Evolutionary conservation across 208 protist species (phyloP).

Genomic region (Trypanosoma vivax): DNA sequence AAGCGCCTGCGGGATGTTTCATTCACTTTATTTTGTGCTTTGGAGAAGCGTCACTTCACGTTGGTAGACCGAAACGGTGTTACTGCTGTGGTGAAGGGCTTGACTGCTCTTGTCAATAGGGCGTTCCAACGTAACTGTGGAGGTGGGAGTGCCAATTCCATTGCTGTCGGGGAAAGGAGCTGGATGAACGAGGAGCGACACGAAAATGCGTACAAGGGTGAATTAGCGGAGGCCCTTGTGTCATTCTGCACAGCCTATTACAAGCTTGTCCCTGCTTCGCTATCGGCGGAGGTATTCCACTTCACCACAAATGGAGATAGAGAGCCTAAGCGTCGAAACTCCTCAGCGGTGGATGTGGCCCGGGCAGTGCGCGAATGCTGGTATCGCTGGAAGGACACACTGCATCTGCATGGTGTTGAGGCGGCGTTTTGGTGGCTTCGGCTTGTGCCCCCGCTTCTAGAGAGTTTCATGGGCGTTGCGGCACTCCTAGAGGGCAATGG

Average conservation of each 20-base stretch:
- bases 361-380: slow-evolving; percentile 29
- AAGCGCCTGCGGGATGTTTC: neutral
- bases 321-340: neutral
- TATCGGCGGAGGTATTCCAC: neutral
- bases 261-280: slow-evolving; percentile 9
- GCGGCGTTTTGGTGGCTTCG: slow-evolving; percentile 31
- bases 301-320: neutral
- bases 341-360: slow-evolving; percentile 7
- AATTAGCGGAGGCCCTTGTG: slow-evolving; percentile 6
- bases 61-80: neutral
- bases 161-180: too few relatives aligned
- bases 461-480: slow-evolving; percentile 7
- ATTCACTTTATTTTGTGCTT: slow-evolving; percentile 4
- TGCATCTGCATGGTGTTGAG: slow-evolving; percentile 29
- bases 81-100: slow-evolving; percentile 3
- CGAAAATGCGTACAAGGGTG: slow-evolving; percentile 2
- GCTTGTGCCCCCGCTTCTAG: slow-evolving; percentile 19
- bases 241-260: slow-evolving; percentile 16
- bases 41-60: slow-evolving; percentile 7
- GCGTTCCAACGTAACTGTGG: slow-evolving; percentile 11
- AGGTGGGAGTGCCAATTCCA: neutral
- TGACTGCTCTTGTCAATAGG: slow-evolving; percentile 7
- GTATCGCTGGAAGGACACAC: slow-evolving; percentile 10
- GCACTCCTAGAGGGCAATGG: neutral
- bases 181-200: neutral